Evolutionary conservation across 1,139 yeast genomes (phyloP).

Genomic region (Magnusiomyces magnusii): DNA sequence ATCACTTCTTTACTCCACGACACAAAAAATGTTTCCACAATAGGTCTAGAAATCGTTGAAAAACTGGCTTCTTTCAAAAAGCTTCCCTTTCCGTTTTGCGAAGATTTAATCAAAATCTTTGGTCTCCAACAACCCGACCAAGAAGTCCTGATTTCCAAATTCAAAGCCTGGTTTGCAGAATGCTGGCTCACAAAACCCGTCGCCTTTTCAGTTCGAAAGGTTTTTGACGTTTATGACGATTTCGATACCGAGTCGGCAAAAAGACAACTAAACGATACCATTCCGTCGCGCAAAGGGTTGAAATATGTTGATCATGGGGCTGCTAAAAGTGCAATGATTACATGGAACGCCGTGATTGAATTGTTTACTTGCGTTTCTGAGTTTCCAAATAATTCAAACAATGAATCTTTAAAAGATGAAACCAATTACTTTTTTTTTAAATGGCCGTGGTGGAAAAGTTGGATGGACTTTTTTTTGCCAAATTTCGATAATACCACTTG

Average conservation of each 20-base stretch:
- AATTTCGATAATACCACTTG: neutral
- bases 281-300: neutral
- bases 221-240: neutral
- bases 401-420: neutral
- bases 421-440: neutral
- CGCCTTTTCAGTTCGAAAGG: neutral
- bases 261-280: neutral
- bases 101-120: neutral
- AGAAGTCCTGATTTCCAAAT: neutral
- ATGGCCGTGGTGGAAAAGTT: neutral
- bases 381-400: neutral
- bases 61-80: neutral
- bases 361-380: neutral
- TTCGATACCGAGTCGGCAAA: neutral
- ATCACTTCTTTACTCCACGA: neutral
- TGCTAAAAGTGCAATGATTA: neutral
- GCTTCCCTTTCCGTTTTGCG: neutral
- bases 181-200: neutral
- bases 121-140: neutral
- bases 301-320: neutral
- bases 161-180: neutral
- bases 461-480: neutral
- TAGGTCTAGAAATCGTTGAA: neutral
- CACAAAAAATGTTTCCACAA: neutral
- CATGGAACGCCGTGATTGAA: neutral